Conservation (phyloP, 2,329 filamentous ascomycete genomes). For the Hypoxylon sp. region DNA sequence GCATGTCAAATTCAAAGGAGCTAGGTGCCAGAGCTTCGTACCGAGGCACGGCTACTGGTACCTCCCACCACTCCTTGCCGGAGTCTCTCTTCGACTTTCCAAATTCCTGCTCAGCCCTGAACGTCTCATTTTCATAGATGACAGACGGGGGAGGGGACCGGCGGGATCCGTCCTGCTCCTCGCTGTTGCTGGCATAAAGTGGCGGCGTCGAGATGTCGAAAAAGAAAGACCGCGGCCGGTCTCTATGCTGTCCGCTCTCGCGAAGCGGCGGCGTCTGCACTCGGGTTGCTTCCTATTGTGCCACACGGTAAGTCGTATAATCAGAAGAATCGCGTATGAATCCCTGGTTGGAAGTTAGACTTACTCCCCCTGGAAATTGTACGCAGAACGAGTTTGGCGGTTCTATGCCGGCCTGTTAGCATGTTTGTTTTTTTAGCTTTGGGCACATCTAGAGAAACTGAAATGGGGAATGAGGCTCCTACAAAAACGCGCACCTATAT, state of each 20-base stretch:
- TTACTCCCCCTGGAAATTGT: slow-evolving; percentile 56
- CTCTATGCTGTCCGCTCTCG: slow-evolving; percentile 57
- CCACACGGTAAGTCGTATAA: neutral
- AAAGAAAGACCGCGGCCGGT: slow-evolving; percentile 61
- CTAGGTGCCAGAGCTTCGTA: slow-evolving; percentile 49
- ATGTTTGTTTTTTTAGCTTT: neutral
- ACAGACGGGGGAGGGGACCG: slow-evolving; percentile 10
- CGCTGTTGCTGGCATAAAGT: neutral
- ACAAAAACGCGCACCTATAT: slow-evolving; percentile 27
- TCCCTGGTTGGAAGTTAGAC: slow-evolving; percentile 25
- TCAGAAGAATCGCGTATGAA: neutral
- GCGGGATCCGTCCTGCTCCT: neutral
- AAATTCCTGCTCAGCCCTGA: neutral
- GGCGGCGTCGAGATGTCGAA: slow-evolving; percentile 57
- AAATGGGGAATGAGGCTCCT: neutral
- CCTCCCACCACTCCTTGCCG: slow-evolving; percentile 55
- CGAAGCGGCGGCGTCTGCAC: slow-evolving; percentile 64
- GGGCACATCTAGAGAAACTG: neutral
- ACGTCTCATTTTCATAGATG: neutral
- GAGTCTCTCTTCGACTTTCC: slow-evolving; percentile 12
- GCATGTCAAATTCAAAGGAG: slow-evolving; percentile 65
- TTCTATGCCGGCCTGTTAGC: slow-evolving; percentile 29
- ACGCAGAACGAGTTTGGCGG: slow-evolving; percentile 28
- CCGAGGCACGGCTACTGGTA: slow-evolving; percentile 43
- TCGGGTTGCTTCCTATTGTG: slow-evolving; percentile 63